Conservation (phyloP, 805 yeast species). For the Zygoascus biomembranicola region DNA sequence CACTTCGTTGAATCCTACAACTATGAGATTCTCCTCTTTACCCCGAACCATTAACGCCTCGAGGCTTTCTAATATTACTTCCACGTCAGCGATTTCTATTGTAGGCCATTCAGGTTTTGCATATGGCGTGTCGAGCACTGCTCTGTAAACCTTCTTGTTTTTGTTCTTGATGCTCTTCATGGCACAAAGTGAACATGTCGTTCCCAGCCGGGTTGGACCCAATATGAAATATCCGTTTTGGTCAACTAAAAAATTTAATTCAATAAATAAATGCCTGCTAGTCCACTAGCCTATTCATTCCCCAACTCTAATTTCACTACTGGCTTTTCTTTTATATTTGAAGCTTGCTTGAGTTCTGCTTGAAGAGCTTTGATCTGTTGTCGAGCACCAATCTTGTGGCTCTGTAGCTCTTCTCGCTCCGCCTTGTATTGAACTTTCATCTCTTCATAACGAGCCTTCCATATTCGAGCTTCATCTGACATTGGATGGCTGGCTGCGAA, state of each 20-base stretch:
- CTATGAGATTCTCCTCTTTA: constrained; percentile 8
- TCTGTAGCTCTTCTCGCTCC: background rate
- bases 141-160: constrained; percentile 17
- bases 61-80: background rate
- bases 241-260: too few species aligned
- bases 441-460: constrained; percentile 1
- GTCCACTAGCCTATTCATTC: too few species aligned
- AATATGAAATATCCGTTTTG: too few species aligned
- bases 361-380: background rate
- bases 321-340: background rate
- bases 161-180: constrained; percentile 5
- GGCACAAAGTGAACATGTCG: too few species aligned
- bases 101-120: constrained; percentile 15
- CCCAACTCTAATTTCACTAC: background rate
- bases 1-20: constrained; percentile 16
- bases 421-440: background rate
- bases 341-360: background rate
- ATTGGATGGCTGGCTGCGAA: background rate
- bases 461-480: constrained; percentile 4
- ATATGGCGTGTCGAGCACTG: constrained; percentile 23
- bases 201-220: too few species aligned
- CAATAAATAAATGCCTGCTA: too few species aligned
- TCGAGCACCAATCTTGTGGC: background rate
- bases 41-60: background rate
- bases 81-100: background rate